Percentiles rank a stretch among this genome's conserved stretches.
Evolutionary conservation across 305 asterid genomes (phyloP).

Genomic region (Fraxinus baroniana): DNA sequence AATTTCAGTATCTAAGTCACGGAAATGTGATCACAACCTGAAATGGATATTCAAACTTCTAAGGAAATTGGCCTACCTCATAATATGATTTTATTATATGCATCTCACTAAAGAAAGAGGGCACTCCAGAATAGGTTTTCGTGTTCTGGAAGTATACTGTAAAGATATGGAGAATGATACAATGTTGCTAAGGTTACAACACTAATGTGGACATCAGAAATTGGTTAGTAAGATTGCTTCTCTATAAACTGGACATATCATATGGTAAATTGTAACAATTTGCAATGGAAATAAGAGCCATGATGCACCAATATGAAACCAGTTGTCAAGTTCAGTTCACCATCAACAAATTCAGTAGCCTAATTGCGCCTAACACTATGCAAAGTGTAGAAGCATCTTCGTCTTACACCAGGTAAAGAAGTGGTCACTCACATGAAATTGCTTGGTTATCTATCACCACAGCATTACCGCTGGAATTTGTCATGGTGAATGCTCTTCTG

Average conservation of each 20-base stretch:
- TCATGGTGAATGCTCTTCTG: slow-evolving; percentile 37
- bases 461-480: slow-evolving; percentile 34
- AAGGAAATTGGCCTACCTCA: no score
- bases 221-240: not conserved
- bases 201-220: not conserved
- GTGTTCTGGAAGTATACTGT: not conserved
- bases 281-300: not conserved
- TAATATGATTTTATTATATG: no score
- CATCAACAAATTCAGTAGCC: slow-evolving; percentile 10
- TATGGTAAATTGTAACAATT: slow-evolving; percentile 7
- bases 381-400: not conserved
- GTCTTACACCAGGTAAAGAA: not conserved
- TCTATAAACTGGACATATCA: slow-evolving; percentile 3
- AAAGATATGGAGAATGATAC: not conserved
- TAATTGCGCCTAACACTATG: not conserved
- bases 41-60: no score
- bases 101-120: no score
- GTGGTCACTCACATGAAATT: slow-evolving; percentile 52
- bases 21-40: no score
- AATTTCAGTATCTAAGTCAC: no score
- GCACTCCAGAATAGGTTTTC: not conserved
- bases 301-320: not conserved
- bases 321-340: slow-evolving; percentile 6
- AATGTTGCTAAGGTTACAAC: not conserved
- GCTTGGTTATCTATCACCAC: slow-evolving; percentile 33